phyloP scores from a whole-genome alignment of 2,329 filamentous ascomycete species.

The Phyllosticta citribraziliensis region DNA sequence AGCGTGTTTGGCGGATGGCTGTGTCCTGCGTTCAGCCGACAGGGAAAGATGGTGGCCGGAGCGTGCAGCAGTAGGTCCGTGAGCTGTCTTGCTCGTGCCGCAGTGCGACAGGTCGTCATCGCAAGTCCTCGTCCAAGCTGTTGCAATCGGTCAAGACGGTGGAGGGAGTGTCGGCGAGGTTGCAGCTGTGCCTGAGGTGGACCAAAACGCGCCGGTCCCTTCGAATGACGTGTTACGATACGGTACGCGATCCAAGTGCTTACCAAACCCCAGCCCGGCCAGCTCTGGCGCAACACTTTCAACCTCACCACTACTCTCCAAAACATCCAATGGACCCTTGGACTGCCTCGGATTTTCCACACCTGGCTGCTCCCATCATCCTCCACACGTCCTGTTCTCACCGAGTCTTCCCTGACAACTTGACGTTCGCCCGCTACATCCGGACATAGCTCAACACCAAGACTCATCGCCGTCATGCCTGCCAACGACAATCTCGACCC shows the following conservation, averaged over 20 bases:
- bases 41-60: background rate
- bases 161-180: background rate
- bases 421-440: background rate
- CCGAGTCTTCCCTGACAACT: background rate
- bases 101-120: background rate
- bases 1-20: too few relatives aligned
- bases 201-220: background rate
- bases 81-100: background rate
- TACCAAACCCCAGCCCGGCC: background rate
- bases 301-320: background rate
- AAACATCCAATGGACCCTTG: background rate
- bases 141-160: background rate
- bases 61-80: background rate
- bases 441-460: background rate
- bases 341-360: background rate
- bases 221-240: background rate
- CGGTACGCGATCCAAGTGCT: background rate
- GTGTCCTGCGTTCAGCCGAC: background rate
- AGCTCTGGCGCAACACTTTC: background rate
- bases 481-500: slow-evolving; percentile 38
- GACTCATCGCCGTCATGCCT: background rate
- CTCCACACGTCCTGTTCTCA: background rate
- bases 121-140: background rate
- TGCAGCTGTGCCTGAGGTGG: background rate
- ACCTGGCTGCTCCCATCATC: background rate